These are phyloP conservation scores for Cadophora sp. DNA, from an alignment of 2,329 filamentous ascomycete species.

Conservation along the genomic window DNA sequence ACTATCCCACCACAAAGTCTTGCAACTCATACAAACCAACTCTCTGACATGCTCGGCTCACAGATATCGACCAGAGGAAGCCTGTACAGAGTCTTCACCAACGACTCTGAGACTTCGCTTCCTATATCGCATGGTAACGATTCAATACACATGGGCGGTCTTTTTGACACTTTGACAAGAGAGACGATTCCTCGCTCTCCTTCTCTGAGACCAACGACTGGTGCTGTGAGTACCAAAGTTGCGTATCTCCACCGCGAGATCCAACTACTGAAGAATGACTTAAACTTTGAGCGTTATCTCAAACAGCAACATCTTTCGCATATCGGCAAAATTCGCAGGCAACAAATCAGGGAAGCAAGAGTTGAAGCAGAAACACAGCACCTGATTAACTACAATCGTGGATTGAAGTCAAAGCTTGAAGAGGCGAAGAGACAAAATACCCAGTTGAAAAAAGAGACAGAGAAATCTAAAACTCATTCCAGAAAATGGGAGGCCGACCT, in stretches of 20 bases:
- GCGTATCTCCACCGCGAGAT: conserved; percentile 74
- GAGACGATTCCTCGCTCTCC: conserved; percentile 39
- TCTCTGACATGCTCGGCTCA: conserved; percentile 66
- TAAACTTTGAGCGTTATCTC: conserved; percentile 83
- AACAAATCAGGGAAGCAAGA: conserved; percentile 77
- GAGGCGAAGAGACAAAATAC: conserved; percentile 75
- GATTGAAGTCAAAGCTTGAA: conserved; percentile 73
- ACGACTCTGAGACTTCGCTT: conserved; percentile 60
- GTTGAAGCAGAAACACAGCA: conserved; percentile 85
- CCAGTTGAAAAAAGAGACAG: conserved; percentile 74
- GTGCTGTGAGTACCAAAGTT: conserved; percentile 45
- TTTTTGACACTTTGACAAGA: conserved; percentile 38
- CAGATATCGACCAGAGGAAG: conserved; percentile 64
- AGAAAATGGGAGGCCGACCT: conserved; percentile 82
- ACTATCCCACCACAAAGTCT: conserved; percentile 60
- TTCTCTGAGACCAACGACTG: conserved; percentile 41
- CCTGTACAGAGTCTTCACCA: conserved; percentile 60
- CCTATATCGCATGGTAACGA: conserved; percentile 39
- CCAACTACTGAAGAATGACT: conserved; percentile 78
- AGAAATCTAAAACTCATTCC: conserved; percentile 73
- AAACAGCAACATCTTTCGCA: conserved; percentile 85
- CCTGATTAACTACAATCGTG: conserved; percentile 77
- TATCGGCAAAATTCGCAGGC: conserved; percentile 78
- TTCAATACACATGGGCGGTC: conserved; percentile 39
- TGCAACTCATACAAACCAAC: conserved; percentile 56